These are phyloP conservation scores for Trichosporon asahii DNA, from an alignment of 1,284 basidiomycete species.

Conservation along the genomic window DNA sequence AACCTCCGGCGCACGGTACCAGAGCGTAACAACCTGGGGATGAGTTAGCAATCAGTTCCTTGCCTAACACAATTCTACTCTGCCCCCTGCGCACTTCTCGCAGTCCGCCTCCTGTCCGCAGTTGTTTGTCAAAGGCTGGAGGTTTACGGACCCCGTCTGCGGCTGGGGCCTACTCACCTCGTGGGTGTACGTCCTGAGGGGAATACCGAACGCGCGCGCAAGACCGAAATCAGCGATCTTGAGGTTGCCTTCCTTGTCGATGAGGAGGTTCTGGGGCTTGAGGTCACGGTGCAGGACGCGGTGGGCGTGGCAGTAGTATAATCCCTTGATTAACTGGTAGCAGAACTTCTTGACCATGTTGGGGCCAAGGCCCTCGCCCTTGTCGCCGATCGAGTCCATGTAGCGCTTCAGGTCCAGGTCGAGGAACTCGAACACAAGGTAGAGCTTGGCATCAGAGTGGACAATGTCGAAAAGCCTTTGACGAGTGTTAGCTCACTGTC, in stretches of 20 bases:
- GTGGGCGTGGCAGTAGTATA: constrained; percentile 98
- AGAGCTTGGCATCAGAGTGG: constrained; percentile 94
- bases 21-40: constrained; percentile 85
- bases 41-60: no score
- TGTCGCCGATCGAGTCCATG: constrained; percentile 97
- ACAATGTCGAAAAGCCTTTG: constrained; percentile 97
- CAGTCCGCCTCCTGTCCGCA: not conserved
- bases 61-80: no score
- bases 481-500: not conserved
- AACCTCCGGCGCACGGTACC: constrained; percentile 99
- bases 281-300: constrained; percentile 95
- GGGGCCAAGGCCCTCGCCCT: constrained; percentile 81
- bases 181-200: constrained; percentile 93
- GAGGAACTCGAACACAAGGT: constrained; percentile 98
- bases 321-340: constrained; percentile 93
- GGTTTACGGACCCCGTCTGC: no score
- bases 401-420: constrained; percentile 99
- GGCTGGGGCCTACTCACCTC: constrained; percentile 59
- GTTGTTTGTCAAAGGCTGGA: not conserved
- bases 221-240: constrained; percentile 95
- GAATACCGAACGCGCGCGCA: constrained; percentile 91
- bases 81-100: not conserved
- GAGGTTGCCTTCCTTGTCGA: constrained; percentile 94
- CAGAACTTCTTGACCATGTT: constrained; percentile 71
- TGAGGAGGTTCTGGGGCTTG: constrained; percentile 96